phyloP scores from a whole-genome alignment of 73 alveolate species.

The Halteria grandinella region DNA sequence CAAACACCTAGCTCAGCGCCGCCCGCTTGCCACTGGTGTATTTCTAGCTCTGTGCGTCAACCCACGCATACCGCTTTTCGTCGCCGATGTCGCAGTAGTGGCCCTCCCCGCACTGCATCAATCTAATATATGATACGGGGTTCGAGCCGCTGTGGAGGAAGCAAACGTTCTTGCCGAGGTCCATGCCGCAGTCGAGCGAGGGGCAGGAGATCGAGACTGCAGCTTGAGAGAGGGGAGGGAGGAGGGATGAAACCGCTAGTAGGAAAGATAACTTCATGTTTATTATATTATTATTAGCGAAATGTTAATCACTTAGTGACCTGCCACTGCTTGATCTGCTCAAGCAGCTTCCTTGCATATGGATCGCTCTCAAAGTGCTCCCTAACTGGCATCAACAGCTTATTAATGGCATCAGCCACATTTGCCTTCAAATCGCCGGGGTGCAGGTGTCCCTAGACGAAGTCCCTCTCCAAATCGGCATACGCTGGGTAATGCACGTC shows the following conservation, averaged over 20 bases:
- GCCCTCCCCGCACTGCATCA: slow-evolving; percentile 28
- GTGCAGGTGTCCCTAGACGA: slow-evolving; percentile 74
- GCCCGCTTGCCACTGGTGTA: neutral
- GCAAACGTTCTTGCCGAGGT: slow-evolving; percentile 53
- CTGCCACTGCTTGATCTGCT: slow-evolving; percentile 55
- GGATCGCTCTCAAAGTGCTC: slow-evolving; percentile 93
- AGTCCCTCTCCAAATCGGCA: slow-evolving; percentile 87
- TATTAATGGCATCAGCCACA: slow-evolving; percentile 83
- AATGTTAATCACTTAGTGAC: too few relatives aligned
- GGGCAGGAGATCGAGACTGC: too few relatives aligned
- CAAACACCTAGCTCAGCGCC: neutral
- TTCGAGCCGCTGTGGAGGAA: slow-evolving; percentile 46
- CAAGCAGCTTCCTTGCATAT: slow-evolving; percentile 90
- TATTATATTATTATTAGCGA: too few relatives aligned
- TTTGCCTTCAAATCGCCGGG: slow-evolving; percentile 94
- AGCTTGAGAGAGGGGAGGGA: too few relatives aligned
- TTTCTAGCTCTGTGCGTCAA: slow-evolving; percentile 2
- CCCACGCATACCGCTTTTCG: slow-evolving; percentile 43
- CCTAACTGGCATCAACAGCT: slow-evolving; percentile 95
- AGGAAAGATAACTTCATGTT: too few relatives aligned
- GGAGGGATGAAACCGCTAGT: too few relatives aligned
- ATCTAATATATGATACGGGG: slow-evolving; percentile 58
- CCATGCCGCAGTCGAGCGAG: slow-evolving; percentile 39
- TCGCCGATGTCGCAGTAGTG: slow-evolving; percentile 49
- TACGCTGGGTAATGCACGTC: slow-evolving; percentile 66